phyloP scores from a whole-genome alignment of 2,329 filamentous ascomycete species.

The Ophiostoma himal-ulmi region DNA sequence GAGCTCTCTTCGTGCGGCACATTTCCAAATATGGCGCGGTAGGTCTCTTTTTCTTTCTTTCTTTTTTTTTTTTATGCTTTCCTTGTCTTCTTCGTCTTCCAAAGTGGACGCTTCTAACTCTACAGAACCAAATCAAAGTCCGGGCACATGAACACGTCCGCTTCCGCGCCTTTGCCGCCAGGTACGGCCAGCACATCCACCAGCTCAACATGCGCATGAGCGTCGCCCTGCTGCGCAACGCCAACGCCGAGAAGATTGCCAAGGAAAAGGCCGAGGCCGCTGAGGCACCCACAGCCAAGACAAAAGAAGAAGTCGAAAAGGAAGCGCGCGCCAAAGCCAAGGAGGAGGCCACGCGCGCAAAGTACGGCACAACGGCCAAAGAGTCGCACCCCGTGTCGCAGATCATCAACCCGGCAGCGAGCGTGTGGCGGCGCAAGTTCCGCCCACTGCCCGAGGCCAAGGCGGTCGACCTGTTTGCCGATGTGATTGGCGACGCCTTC shows the following conservation, averaged over 20 bases:
- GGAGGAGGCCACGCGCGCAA: slow-evolving; percentile 48
- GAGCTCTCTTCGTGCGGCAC: slow-evolving; percentile 57
- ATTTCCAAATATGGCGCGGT: slow-evolving; percentile 65
- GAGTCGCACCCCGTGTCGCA: slow-evolving; percentile 37
- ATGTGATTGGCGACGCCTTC: slow-evolving; percentile 59
- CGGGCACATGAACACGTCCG: slow-evolving; percentile 59
- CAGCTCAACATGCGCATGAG: slow-evolving; percentile 62
- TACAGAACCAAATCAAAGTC: slow-evolving; percentile 59
- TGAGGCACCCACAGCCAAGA: slow-evolving; percentile 59
- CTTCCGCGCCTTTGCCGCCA: slow-evolving; percentile 56
- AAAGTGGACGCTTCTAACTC: neutral
- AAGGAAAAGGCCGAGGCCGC: slow-evolving; percentile 58
- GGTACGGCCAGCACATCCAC: slow-evolving; percentile 58
- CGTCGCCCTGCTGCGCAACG: slow-evolving; percentile 54
- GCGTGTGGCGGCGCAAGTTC: slow-evolving; percentile 58
- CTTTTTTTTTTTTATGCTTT: neutral
- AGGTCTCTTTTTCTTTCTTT: slow-evolving; percentile 32
- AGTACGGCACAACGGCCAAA: slow-evolving; percentile 38
- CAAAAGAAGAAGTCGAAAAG: slow-evolving; percentile 53
- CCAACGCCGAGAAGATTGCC: slow-evolving; percentile 51
- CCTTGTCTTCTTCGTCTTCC: neutral
- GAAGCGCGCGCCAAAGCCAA: slow-evolving; percentile 43
- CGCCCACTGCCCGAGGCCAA: slow-evolving; percentile 58
- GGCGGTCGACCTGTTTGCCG: slow-evolving; percentile 61
- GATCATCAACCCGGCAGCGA: slow-evolving; percentile 30